Evolutionary conservation across 106 monocot species (phyloP), one percentile per base, ranked within the genome.

Genomic region (Hemerocallis citrina): DNA sequence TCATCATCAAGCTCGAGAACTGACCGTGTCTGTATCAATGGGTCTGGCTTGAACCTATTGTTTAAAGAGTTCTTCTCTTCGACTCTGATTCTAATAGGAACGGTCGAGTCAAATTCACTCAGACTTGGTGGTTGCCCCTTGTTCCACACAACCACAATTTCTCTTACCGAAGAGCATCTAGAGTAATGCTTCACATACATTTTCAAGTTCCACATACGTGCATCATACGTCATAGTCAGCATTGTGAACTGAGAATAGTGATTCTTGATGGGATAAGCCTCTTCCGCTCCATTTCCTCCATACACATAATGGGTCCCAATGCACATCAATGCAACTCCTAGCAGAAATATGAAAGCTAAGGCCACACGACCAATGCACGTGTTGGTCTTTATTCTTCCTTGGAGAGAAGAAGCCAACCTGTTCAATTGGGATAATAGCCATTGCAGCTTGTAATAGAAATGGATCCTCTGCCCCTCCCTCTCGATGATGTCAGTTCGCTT

Each of bases 121-220:
- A 34, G 0, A 14, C 31, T 30, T 25, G 82, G 89, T 2, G 82
- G 67, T 19, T 73, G 34, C 3, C 85, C 89, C 64, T 72, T 82
- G 71, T 89, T 89, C 85, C 89, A 94, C 3, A 89, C 85, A 29
- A 94, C 80, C 19, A 94, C 82, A 48, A 94, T 89, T 55, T 89
- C 89, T 50, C 65, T 38, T 20, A 94, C 89, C 0, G 93, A 93
- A 39, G 94, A 56, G 59, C 94, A 94, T 39, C 73, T 77, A 3
- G 94, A 94, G 42, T 94, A 94, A 62, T 89, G 89, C 55, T 86
- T 86, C 44, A 89, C 70, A 64, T 70, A 89, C 79, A 77, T 85
- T 65, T 89, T 85, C 57, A 94, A 69, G 40, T 89, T 89, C 85
- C 80, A 82, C 13, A 86, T 34, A 17, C 86, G 45, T 5, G 85